A percentile compares a stretch with the other conserved stretches of the same genome.
phyloP scores from a whole-genome alignment of 345 rosid species.

The Schrenkiella parvula region DNA sequence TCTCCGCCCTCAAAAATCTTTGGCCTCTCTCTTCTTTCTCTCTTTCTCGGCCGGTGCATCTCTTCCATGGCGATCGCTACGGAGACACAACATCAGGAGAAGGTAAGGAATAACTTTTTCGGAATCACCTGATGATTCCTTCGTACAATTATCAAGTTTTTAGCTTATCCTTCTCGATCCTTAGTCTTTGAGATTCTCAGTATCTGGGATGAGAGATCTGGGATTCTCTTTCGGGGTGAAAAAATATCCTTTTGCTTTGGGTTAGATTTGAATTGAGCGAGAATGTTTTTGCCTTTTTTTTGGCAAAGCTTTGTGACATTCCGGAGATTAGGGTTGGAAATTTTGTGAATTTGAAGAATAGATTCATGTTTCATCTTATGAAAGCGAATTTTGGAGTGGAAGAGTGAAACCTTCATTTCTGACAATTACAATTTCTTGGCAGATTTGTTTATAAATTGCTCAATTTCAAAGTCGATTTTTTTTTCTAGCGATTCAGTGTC shows the following conservation, averaged over 20 bases:
- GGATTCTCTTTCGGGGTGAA: neutral
- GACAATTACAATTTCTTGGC: neutral
- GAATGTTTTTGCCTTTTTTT: neutral
- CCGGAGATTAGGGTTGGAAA: neutral
- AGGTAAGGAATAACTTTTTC: conserved; percentile 37
- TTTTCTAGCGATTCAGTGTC: neutral
- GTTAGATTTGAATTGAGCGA: neutral
- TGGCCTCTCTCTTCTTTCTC: neutral
- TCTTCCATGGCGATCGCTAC: conserved; percentile 65
- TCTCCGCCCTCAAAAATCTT: neutral
- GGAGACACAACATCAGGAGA: conserved; percentile 57
- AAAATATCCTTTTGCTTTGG: neutral
- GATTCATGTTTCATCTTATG: neutral
- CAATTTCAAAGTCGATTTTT: neutral
- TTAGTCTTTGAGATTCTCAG: neutral
- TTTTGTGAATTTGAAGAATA: neutral
- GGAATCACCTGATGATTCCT: neutral
- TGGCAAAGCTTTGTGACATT: neutral
- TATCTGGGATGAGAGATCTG: neutral
- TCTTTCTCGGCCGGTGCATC: conserved; percentile 2
- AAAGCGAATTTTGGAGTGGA: neutral
- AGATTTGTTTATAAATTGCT: neutral
- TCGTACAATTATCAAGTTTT: neutral
- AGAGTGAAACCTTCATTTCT: neutral
- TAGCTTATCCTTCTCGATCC: neutral